Percentiles rank a stretch among this genome's conserved stretches.
Conservation (phyloP, 2,329 filamentous ascomycete species). For the Neonectria coccinea region DNA sequence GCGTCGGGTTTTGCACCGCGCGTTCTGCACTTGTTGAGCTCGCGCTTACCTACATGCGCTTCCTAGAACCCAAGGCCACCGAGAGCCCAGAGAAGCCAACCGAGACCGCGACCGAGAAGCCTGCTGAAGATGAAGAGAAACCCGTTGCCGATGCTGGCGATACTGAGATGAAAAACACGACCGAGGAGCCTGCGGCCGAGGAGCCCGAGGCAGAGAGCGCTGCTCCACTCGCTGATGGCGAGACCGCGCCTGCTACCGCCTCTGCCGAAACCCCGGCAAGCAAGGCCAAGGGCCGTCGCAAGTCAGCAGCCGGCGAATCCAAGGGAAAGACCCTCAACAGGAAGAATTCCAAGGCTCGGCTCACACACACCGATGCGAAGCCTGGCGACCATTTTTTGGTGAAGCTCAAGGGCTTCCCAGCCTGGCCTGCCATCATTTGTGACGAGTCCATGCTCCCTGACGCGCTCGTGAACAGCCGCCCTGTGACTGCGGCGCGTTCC, state of each 20-base stretch:
- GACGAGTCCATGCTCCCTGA: conserved; percentile 94
- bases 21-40: conserved; percentile 37
- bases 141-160: conserved; percentile 48
- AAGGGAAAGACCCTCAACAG: conserved; percentile 86
- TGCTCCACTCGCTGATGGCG: conserved; percentile 42
- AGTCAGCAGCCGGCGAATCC: conserved; percentile 76
- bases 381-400: conserved; percentile 94
- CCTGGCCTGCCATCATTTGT: conserved; percentile 94
- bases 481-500: conserved; percentile 82
- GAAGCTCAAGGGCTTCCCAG: conserved; percentile 92
- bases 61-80: conserved; percentile 44
- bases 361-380: conserved; percentile 81
- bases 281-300: conserved; percentile 71
- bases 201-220: conserved; percentile 45
- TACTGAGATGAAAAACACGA: conserved; percentile 66
- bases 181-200: conserved; percentile 47
- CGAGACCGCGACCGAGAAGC: conserved; percentile 47
- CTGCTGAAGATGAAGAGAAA: conserved; percentile 44
- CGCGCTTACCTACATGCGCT: conserved; percentile 45
- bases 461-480: conserved; percentile 79
- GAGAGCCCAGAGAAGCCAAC: conserved; percentile 48
- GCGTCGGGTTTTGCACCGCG: conserved; percentile 33
- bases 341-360: conserved; percentile 82
- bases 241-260: conserved; percentile 43
- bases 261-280: conserved; percentile 46